Evolutionary conservation across 495 filamentous ascomycete species (phyloP), one percentile per base, ranked within the genome.

Genomic region (Aspergillus indologenus): DNA sequence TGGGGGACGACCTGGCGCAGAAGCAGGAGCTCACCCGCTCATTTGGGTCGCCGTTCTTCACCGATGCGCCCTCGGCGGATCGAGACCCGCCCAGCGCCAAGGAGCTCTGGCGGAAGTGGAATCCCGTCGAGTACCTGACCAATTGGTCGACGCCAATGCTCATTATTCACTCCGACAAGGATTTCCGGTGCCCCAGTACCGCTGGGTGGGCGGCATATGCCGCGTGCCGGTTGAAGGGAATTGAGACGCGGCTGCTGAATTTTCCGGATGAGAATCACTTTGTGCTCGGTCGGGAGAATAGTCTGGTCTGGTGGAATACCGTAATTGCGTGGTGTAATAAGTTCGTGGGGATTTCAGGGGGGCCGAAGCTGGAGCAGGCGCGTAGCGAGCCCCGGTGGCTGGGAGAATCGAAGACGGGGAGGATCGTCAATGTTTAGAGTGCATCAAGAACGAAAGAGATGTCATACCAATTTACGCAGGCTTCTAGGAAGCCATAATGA

Each of bases 241-340:
- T 50, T 26, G 47, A 50, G 47, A 50, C 47, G 21, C 9, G 47
- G 47, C 4, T 50, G 47, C 20, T 50, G 47, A 50, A 50, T 50
- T 50, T 50, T 26, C 47, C 47, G 47, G 47, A 50, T 29, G 47
- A 50, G 47, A 50, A 50, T 50, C 47, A 50, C 24, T 50, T 50
- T 26, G 47, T 50, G 11, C 47, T 26, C 0, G 47, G 47, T 5
- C 19, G 24, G 47, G 47, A 50, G 47, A 50, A 50, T 50, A 26
- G 22, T 26, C 15, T 50, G 20, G 47, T 50, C 2, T 50, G 47
- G 47, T 50, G 47, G 47, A 23, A 24, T 5, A 50, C 47, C 22
- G 47, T 50, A 14, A 50, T 50, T 18, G 47, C 3, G 2, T 50
- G 47, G 47, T 50, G 47, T 26, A 50, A 50, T 29, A 26, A 23